These are phyloP conservation scores for Singerocomus inundabilis DNA, from an alignment of 1,284 basidiomycete genomes.

Conservation along the genomic window DNA sequence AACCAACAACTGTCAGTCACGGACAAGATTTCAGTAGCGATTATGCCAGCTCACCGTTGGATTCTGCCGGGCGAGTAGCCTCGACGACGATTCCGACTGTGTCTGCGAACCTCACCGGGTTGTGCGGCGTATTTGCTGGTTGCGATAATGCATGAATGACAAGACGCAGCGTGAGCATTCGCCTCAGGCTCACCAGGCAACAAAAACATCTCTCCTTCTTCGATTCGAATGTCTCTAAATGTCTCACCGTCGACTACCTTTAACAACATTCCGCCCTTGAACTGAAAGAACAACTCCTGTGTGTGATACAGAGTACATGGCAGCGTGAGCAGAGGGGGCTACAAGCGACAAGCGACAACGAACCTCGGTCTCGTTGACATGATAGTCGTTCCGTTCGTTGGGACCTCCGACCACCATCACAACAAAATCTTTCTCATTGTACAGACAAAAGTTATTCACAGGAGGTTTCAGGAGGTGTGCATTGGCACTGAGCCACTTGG, in stretches of 20 bases:
- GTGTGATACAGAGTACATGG: neutral
- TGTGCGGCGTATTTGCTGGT: constrained; percentile 91
- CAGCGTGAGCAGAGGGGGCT: neutral
- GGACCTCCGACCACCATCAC: constrained; percentile 94
- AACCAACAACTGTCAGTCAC: neutral
- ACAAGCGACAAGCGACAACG: constrained; percentile 1
- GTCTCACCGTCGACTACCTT: constrained; percentile 85
- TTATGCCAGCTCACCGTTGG: constrained; percentile 46
- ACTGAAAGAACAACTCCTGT: constrained; percentile 92
- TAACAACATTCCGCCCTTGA: constrained; percentile 88
- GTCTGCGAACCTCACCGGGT: constrained; percentile 86
- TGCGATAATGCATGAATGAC: neutral
- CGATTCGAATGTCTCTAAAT: constrained; percentile 86
- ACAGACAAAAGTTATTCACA: constrained; percentile 89
- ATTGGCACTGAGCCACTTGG: constrained; percentile 81
- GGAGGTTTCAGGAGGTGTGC: constrained; percentile 79
- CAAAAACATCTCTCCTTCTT: constrained; percentile 87
- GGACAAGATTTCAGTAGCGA: neutral
- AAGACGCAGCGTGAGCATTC: neutral
- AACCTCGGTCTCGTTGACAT: constrained; percentile 90
- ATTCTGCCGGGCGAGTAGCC: constrained; percentile 71
- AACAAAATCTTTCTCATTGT: constrained; percentile 80
- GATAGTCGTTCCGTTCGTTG: constrained; percentile 89
- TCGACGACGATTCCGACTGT: constrained; percentile 96
- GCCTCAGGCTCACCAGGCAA: constrained; percentile 65